A percentile compares a stretch with the other conserved stretches of the same genome.
Evolutionary conservation across 495 filamentous ascomycete genomes (phyloP).

Genomic region (Cudoniella acicularis): DNA sequence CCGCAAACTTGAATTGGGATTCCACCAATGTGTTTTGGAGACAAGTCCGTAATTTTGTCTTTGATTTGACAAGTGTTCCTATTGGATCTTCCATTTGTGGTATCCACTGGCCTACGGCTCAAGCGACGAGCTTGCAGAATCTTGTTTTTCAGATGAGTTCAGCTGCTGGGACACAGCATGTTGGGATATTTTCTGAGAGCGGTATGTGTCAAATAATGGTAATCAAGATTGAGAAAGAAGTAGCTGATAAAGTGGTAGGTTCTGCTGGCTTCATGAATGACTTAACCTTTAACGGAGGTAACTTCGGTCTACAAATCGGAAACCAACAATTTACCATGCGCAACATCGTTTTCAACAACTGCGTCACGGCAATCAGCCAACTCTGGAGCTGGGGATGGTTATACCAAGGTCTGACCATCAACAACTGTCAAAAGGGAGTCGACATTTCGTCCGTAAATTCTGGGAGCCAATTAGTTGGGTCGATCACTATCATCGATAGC

Average conservation of each 20-base stretch:
- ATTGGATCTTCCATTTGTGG: constrained; percentile 25
- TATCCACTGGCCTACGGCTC: constrained; percentile 80
- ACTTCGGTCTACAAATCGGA: constrained; percentile 59
- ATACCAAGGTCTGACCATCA: constrained; percentile 49
- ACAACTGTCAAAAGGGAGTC: constrained; percentile 59
- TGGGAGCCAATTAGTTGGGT: constrained; percentile 49
- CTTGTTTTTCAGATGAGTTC: constrained; percentile 71
- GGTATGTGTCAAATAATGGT: constrained; percentile 36
- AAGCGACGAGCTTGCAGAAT: constrained; percentile 76
- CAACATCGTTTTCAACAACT: constrained; percentile 48
- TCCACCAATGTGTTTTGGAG: constrained; percentile 74
- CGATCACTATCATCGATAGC: constrained; percentile 67
- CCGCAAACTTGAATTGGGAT: constrained; percentile 40
- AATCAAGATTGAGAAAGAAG: neutral
- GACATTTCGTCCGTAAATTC: constrained; percentile 53
- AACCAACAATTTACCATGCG: constrained; percentile 62
- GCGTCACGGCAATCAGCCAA: constrained; percentile 50
- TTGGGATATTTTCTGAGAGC: constrained; percentile 73
- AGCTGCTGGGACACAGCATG: constrained; percentile 47
- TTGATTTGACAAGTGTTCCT: constrained; percentile 66
- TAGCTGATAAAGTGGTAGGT: constrained; percentile 31
- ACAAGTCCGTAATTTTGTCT: constrained; percentile 74
- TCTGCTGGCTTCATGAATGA: constrained; percentile 68
- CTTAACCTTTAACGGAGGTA: constrained; percentile 67
- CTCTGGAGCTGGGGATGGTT: constrained; percentile 51